phyloP scores from a whole-genome alignment of 306 rosid genomes.

The Neltuma alba region DNA sequence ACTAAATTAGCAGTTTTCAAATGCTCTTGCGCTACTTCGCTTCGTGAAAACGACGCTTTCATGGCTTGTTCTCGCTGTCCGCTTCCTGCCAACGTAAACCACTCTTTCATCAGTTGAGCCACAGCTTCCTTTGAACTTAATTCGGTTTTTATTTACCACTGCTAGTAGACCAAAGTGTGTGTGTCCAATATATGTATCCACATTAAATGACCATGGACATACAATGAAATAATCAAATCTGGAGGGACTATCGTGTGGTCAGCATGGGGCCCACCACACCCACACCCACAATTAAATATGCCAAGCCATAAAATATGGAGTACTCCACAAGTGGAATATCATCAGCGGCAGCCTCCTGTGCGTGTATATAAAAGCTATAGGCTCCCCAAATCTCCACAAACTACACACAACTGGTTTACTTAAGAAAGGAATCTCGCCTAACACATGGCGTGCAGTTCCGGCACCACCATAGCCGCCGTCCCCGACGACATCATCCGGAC shows the following conservation, averaged over 20 bases:
- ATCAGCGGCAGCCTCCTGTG: neutral
- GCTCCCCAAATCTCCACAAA: neutral
- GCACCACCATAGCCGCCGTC: slow-evolving; percentile 52
- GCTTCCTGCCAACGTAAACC: neutral
- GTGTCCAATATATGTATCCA: too few species aligned
- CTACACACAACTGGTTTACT: neutral
- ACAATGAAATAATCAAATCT: neutral
- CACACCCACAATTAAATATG: neutral
- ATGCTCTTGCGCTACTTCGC: neutral
- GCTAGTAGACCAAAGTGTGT: too few species aligned
- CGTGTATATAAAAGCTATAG: neutral
- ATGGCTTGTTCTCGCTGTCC: neutral
- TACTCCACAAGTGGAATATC: neutral
- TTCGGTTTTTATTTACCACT: neutral
- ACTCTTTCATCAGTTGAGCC: neutral
- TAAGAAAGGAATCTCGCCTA: neutral
- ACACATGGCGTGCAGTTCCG: slow-evolving; percentile 25
- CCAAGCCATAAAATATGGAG: neutral
- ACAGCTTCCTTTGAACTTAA: too few species aligned
- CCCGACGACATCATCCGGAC: slow-evolving; percentile 63
- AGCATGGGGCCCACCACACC: neutral
- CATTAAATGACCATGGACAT: neutral
- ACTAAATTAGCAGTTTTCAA: neutral
- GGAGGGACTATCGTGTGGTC: neutral
- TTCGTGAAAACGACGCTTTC: neutral